A percentile compares a stretch with the other conserved stretches of the same genome.
Conservation (phyloP, 2,329 filamentous ascomycete genomes). For the Aureobasidium pullulans region DNA sequence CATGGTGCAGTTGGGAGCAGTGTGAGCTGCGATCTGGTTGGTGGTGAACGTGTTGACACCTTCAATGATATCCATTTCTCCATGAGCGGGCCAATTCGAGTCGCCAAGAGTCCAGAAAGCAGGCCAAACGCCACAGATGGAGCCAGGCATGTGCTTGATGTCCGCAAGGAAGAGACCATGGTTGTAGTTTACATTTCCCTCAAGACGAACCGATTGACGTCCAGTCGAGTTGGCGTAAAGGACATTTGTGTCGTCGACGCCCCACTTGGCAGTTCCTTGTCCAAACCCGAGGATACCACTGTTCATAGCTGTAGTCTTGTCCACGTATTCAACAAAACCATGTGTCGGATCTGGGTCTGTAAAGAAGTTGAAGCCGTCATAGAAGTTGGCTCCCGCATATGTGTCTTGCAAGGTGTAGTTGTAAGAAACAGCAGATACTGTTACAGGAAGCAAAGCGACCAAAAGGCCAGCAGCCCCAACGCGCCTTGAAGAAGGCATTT, state of each 20-base stretch:
- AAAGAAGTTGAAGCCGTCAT: constrained; percentile 47
- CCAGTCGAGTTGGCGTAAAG: constrained; percentile 14
- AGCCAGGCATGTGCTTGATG: constrained; percentile 43
- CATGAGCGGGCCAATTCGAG: constrained; percentile 32
- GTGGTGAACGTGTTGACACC: constrained; percentile 38
- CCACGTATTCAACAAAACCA: constrained; percentile 66
- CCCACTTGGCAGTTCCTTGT: constrained; percentile 14
- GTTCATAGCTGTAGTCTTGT: constrained; percentile 45
- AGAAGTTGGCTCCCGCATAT: constrained; percentile 40
- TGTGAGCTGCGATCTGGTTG: constrained; percentile 16
- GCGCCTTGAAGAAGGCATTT: constrained; percentile 8
- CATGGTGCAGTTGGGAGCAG: constrained; percentile 32
- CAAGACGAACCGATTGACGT: constrained; percentile 39
- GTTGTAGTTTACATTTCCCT: constrained; percentile 39
- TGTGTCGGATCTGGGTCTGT: constrained; percentile 58
- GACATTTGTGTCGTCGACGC: constrained; percentile 14
- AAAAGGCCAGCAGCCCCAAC: neutral
- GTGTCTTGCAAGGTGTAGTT: constrained; percentile 38
- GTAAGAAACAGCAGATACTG: constrained; percentile 11
- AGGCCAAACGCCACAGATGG: constrained; percentile 43
- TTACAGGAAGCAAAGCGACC: neutral
- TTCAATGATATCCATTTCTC: constrained; percentile 43
- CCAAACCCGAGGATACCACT: constrained; percentile 19
- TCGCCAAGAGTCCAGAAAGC: constrained; percentile 31
- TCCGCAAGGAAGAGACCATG: constrained; percentile 42